phyloP scores from a whole-genome alignment of 129 eudicot genomes.

The Ambrosia artemisiifolia region DNA sequence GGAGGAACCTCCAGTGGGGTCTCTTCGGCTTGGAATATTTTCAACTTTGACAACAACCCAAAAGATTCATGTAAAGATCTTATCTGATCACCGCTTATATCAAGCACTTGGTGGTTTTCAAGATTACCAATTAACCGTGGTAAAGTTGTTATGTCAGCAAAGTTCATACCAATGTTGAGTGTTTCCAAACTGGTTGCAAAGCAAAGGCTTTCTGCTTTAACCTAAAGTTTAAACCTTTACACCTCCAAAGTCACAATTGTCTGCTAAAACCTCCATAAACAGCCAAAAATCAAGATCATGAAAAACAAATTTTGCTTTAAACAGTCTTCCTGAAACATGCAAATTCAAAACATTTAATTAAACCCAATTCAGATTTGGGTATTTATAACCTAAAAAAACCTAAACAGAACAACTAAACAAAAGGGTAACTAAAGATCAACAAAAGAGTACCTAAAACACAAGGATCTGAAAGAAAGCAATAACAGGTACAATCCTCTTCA shows the following conservation, averaged over 20 bases:
- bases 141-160: no score
- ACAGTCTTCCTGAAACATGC: constrained; percentile 32
- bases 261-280: not conserved
- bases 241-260: constrained; percentile 6
- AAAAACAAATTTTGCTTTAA: constrained; percentile 8
- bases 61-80: no score
- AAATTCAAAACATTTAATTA: constrained; percentile 16
- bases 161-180: no score
- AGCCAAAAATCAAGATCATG: constrained; percentile 13
- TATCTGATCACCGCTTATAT: no score
- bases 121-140: no score
- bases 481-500: no score
- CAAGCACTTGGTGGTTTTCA: no score
- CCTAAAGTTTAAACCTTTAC: not conserved
- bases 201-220: no score
- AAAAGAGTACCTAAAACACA: constrained; percentile 12
- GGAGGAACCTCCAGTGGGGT: no score
- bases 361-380: not conserved
- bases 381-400: not conserved
- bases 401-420: not conserved
- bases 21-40: no score
- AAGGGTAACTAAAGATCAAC: not conserved
- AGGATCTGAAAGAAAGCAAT: constrained; percentile 22
- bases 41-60: no score
- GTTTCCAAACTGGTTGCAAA: no score